Percentiles rank a stretch among this genome's conserved stretches.
These are phyloP conservation scores for Phellinidium pouzarii DNA, from an alignment of 1,284 basidiomycete genomes.

Conservation along the genomic window DNA sequence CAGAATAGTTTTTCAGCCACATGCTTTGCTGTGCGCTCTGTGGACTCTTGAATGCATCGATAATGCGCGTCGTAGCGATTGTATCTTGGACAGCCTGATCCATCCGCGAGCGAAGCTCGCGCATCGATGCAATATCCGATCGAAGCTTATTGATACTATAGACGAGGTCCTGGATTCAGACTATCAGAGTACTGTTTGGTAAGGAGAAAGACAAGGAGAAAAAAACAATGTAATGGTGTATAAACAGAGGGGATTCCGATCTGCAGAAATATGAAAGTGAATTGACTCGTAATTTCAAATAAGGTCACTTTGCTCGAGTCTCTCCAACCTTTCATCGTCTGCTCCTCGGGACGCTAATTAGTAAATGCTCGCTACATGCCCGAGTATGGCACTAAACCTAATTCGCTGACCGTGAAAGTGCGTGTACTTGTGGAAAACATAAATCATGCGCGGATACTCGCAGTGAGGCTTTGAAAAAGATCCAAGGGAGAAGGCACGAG, in stretches of 20 bases:
- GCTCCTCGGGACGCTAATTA: too few species aligned
- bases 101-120: constrained; percentile 62
- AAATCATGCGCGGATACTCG: neutral
- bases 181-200: neutral
- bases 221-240: too few species aligned
- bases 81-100: constrained; percentile 74
- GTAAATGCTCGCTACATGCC: too few species aligned
- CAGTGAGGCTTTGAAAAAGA: neutral
- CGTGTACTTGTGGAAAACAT: too few species aligned
- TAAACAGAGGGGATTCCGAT: too few species aligned
- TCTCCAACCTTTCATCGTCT: too few species aligned
- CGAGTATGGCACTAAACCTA: too few species aligned
- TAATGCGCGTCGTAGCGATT: constrained; percentile 62
- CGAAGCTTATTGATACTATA: constrained; percentile 57
- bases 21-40: constrained; percentile 46
- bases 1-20: constrained; percentile 65
- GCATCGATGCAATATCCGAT: constrained; percentile 57
- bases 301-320: too few species aligned
- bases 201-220: neutral
- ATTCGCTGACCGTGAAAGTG: too few species aligned
- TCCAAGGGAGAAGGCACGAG: neutral
- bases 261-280: too few species aligned
- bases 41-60: constrained; percentile 69
- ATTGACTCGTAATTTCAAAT: too few species aligned
- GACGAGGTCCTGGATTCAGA: constrained; percentile 46